Base-by-base conservation (phyloP, 1,284 basidiomycete species). In the Volvariella surrecta region DNA sequence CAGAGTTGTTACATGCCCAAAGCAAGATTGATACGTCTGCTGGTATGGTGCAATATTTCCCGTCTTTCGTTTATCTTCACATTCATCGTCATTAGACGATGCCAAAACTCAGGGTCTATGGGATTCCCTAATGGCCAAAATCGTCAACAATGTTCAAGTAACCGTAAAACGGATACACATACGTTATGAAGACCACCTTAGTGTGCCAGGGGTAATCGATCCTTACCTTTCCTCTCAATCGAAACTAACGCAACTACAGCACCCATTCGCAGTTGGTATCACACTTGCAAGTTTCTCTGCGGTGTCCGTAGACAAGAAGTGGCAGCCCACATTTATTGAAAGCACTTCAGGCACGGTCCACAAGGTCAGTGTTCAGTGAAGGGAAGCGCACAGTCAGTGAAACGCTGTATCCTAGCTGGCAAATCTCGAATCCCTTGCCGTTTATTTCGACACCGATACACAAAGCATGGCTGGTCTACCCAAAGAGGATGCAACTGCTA, bases 391-490 rank as follows among this genome's bases (percentile, higher is more conserved):
- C 20, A 22, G 13, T 15, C 11, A 22, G 7, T 49, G 32, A 43
- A 49, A 48, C 51, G 50, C 44, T 37, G 19, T 32, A 38, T 46
- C 22, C 45, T 44, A 92, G 87, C 73, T 99, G 20, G 89, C 89
- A 6, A 87, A 84, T 45, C 68, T 99, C 32, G 76, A 87, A 58
- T 96, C 90, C 2, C 71, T 99, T 40, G 87, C 94, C 0, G 65
- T 94, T 2, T 99, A 99, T 62, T 99, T 98, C 59, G 91, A 99
- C 64, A 98, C 97, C 0, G 94, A 99, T 60, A 78, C 89, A 7
- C 64, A 70, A 17, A 91, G 84, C 51, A 77, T 99, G 63, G 79
- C 86, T 18, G 89, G 87, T 3, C 64, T 85, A 6, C 64, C 79
- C 24, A 64, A 71, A 16, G 58, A 72, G 11, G 82, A 90, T 46